These are phyloP conservation scores for Quercus aquifolioides DNA, from an alignment of 306 rosid genomes.

Conservation along the genomic window DNA sequence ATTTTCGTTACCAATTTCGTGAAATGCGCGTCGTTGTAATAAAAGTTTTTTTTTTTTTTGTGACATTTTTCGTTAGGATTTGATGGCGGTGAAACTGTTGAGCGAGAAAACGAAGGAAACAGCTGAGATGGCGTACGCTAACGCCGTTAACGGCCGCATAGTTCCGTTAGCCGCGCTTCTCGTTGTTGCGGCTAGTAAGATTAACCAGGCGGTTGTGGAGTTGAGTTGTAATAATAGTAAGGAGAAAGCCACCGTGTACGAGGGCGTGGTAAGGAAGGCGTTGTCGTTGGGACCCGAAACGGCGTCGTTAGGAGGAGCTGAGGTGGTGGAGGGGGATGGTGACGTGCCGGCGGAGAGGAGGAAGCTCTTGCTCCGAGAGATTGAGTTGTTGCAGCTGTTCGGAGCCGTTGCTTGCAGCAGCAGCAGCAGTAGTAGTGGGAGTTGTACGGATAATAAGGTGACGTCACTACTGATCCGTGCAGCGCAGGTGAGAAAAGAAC, in stretches of 20 bases:
- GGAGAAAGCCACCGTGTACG: conserved; percentile 35
- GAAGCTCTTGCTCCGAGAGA: conserved; percentile 33
- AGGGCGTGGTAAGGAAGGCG: conserved; percentile 29
- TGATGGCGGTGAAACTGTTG: conserved; percentile 30
- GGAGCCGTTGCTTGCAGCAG: conserved; percentile 24
- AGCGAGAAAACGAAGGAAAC: conserved; percentile 36
- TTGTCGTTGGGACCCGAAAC: conserved; percentile 20
- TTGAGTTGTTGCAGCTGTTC: conserved; percentile 38
- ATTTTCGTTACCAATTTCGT: too few relatives aligned
- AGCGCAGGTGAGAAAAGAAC: conserved; percentile 24
- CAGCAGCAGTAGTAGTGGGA: background rate
- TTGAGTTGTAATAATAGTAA: conserved; percentile 19
- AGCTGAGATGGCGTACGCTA: conserved; percentile 31
- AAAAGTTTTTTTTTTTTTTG: background rate
- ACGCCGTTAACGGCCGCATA: conserved; percentile 30
- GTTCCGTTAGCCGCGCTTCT: conserved; percentile 36
- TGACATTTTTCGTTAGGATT: conserved; percentile 16
- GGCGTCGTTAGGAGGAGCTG: background rate
- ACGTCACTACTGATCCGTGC: conserved; percentile 31
- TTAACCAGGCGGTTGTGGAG: conserved; percentile 21
- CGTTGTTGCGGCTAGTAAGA: conserved; percentile 24
- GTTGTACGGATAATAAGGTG: conserved; percentile 27
- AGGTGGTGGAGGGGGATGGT: background rate
- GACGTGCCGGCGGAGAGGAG: conserved; percentile 13
- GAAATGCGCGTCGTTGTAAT: background rate